A percentile compares a stretch with the other conserved stretches of the same genome.
These are phyloP conservation scores for Metrosideros polymorpha DNA, from an alignment of 441 rosid species.

Conservation along the genomic window DNA sequence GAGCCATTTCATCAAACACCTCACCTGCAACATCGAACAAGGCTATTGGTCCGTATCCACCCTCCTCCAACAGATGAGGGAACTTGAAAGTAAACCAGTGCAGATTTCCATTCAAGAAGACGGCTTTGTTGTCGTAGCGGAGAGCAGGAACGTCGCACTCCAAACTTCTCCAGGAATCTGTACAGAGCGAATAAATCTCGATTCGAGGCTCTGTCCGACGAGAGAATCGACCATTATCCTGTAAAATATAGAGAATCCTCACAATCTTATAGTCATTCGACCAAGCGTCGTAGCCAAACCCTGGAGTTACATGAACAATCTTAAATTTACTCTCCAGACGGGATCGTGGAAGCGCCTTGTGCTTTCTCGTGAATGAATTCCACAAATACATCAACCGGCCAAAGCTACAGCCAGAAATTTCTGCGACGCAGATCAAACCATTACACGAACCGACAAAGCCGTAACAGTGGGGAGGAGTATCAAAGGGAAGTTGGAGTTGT, in stretches of 20 bases:
- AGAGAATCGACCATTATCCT: neutral
- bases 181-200: neutral
- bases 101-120: neutral
- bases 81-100: neutral
- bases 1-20: neutral
- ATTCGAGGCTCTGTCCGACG: neutral
- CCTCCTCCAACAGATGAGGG: neutral
- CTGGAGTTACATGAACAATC: neutral
- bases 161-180: neutral
- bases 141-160: neutral
- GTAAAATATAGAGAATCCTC: neutral
- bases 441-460: neutral
- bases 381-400: neutral
- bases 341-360: neutral
- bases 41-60: fast-evolving
- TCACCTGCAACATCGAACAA: neutral
- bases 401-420: fast-evolving
- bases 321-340: neutral
- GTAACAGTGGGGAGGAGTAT: fast-evolving
- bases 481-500: neutral
- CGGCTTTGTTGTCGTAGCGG: fast-evolving
- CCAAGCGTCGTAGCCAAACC: neutral
- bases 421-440: neutral
- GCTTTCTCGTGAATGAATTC: neutral
- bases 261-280: neutral